A percentile compares a stretch with the other conserved stretches of the same genome.
Conservation (phyloP, 306 rosid species). For the Astragalus membranaceus region DNA sequence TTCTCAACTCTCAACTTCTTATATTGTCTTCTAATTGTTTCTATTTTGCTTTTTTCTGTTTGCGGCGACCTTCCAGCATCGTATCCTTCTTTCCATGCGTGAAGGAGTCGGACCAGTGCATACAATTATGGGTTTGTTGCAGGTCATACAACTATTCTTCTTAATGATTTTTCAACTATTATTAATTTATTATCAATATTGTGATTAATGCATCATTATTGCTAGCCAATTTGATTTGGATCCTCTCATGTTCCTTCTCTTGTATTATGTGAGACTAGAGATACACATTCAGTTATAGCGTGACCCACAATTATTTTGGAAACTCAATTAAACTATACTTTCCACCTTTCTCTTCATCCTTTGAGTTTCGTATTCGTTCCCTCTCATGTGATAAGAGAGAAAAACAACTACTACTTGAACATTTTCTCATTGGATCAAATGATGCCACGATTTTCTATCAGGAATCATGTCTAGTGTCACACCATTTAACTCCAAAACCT, state of each 20-base stretch:
- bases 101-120: slow-evolving; percentile 59
- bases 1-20: not conserved
- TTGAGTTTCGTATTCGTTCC: not conserved
- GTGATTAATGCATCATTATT: not conserved
- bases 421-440: not conserved
- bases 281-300: too few species aligned
- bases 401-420: not conserved
- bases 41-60: not conserved
- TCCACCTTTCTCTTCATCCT: not conserved
- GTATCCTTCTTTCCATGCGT: slow-evolving; percentile 66
- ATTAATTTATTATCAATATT: not conserved
- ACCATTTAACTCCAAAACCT: not conserved
- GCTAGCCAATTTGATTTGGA: not conserved
- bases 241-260: not conserved
- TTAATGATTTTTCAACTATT: not conserved
- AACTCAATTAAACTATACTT: not conserved
- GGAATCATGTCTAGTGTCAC: not conserved
- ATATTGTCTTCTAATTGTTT: slow-evolving; percentile 8
- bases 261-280: not conserved
- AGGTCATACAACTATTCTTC: slow-evolving; percentile 37
- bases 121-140: slow-evolving; percentile 60
- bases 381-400: not conserved
- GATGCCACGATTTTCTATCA: not conserved
- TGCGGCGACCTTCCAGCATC: slow-evolving; percentile 31
- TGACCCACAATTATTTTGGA: not conserved